phyloP scores from a whole-genome alignment of 2,329 filamentous ascomycete species.

The Colletotrichum kahawae region DNA sequence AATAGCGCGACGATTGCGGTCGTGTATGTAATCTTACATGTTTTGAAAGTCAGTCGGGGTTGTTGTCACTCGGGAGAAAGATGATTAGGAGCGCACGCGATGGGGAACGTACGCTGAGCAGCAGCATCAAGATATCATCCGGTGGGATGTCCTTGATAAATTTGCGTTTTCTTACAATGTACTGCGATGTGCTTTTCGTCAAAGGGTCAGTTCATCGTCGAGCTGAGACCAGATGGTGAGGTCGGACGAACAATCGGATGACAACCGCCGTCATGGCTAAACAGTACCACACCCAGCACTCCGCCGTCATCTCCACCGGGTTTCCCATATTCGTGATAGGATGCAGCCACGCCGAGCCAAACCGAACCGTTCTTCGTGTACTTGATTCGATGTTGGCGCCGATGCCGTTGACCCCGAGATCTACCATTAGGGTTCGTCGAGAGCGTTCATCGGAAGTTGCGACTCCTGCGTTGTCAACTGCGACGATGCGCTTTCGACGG shows the following conservation, averaged over 20 bases:
- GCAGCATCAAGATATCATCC: constrained; percentile 11
- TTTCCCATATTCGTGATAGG: not conserved
- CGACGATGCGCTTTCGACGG: not conserved
- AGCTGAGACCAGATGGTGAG: not conserved
- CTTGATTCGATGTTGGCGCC: not conserved
- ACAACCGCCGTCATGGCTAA: not conserved
- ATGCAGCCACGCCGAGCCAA: not conserved
- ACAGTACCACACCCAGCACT: constrained; percentile 11
- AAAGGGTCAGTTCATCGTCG: not conserved
- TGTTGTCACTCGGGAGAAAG: not conserved
- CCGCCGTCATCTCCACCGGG: not conserved
- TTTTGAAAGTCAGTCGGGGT: not conserved
- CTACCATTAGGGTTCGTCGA: not conserved
- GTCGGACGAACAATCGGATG: constrained; percentile 2
- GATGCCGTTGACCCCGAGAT: not conserved
- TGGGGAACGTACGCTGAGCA: not conserved
- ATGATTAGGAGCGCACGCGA: not conserved
- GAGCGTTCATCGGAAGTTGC: not conserved
- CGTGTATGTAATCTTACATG: not conserved
- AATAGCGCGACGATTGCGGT: not conserved
- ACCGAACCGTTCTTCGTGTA: not conserved
- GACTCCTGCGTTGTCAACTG: not conserved
- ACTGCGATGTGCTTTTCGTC: not conserved
- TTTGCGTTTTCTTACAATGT: constrained; percentile 3
- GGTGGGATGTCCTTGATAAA: constrained; percentile 7